phyloP scores from a whole-genome alignment of 192 early-diverging fungal genomes.

The Coemansia reversa region DNA sequence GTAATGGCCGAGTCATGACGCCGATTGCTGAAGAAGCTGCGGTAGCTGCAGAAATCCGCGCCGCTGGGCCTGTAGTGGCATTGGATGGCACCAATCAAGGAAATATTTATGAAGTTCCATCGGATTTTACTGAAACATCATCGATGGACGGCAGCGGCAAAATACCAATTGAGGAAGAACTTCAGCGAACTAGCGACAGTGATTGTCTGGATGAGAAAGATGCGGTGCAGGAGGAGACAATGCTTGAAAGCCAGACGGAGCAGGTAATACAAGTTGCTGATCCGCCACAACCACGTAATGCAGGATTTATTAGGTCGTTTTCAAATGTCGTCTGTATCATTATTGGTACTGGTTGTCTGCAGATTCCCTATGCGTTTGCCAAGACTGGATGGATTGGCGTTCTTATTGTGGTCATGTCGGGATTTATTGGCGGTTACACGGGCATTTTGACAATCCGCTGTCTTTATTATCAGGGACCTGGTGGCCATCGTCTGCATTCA shows the following conservation, averaged over 20 bases:
- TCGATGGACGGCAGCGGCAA: constrained; percentile 29
- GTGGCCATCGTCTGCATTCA: constrained; percentile 51
- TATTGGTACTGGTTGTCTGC: constrained; percentile 77
- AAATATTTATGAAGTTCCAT: constrained; percentile 19
- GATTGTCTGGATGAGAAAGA: constrained; percentile 22
- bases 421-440: constrained; percentile 70
- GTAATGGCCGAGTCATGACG: neutral
- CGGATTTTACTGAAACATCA: constrained; percentile 33
- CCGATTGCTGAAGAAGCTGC: constrained; percentile 4
- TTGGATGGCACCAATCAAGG: neutral
- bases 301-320: constrained; percentile 56
- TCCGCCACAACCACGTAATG: constrained; percentile 29
- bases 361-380: constrained; percentile 75
- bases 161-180: constrained; percentile 21
- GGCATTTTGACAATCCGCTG: constrained; percentile 72
- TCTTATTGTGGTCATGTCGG: constrained; percentile 65
- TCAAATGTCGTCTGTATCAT: constrained; percentile 73
- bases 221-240: constrained; percentile 18
- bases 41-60: constrained; percentile 14
- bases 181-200: neutral
- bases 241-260: constrained; percentile 19
- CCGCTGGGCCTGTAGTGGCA: constrained; percentile 10
- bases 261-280: constrained; percentile 3
- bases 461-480: constrained; percentile 59
- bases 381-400: constrained; percentile 81